Conservation (phyloP, 108 stramenopile genomes). For the Phaeodactylum tricornutum region DNA sequence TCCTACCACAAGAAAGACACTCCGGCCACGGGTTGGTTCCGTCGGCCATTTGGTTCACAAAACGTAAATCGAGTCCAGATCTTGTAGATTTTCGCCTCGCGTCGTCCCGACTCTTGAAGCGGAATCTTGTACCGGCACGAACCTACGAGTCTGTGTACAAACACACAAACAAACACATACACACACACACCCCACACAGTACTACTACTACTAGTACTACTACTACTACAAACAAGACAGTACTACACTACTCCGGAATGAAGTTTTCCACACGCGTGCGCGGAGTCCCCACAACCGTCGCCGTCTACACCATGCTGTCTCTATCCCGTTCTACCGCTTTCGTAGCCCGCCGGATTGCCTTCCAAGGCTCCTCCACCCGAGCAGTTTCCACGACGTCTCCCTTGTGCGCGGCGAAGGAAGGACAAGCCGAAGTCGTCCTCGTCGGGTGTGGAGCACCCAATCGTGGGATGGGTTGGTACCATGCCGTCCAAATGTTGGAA, state of each 20-base stretch:
- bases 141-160: not conserved
- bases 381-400: slow-evolving; percentile 6
- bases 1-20: too few species aligned
- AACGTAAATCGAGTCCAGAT: too few species aligned
- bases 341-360: slow-evolving; percentile 15
- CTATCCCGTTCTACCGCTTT: slow-evolving; percentile 11
- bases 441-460: slow-evolving; percentile 84
- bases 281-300: too few species aligned
- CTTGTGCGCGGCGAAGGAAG: slow-evolving; percentile 25
- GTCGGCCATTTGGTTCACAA: too few species aligned
- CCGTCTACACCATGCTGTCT: slow-evolving; percentile 20
- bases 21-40: too few species aligned
- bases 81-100: too few species aligned
- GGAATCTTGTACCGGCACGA: not conserved
- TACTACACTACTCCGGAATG: not conserved
- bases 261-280: slow-evolving; percentile 1
- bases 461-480: slow-evolving; percentile 81
- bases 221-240: not conserved
- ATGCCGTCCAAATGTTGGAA: slow-evolving; percentile 83
- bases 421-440: slow-evolving; percentile 82
- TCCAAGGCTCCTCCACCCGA: slow-evolving; percentile 3
- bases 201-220: not conserved
- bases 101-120: too few species aligned
- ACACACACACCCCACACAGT: not conserved
- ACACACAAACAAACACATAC: not conserved